phyloP scores from a whole-genome alignment of 2,329 filamentous ascomycete species.

The Aspergillus sp. region DNA sequence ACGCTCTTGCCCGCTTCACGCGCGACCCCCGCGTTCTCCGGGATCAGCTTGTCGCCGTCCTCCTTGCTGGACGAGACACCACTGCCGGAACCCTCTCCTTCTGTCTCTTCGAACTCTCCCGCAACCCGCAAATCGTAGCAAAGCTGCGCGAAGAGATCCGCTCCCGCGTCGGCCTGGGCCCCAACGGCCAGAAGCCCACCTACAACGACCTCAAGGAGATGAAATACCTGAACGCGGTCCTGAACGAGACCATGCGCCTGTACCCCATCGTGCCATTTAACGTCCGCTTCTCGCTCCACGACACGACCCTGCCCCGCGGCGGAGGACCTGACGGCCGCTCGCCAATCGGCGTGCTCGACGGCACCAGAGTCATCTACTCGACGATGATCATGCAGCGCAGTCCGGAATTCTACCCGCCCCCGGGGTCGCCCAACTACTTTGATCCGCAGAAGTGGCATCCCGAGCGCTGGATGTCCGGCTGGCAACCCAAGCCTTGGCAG shows the following conservation, averaged over 20 bases:
- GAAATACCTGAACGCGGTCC: constrained; percentile 70
- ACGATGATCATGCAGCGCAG: constrained; percentile 54
- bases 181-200: constrained; percentile 51
- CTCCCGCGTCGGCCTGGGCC: constrained; percentile 61
- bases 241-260: constrained; percentile 75
- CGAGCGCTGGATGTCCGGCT: constrained; percentile 50
- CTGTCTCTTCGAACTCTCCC: constrained; percentile 77
- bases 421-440: constrained; percentile 35
- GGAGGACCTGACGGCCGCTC: constrained; percentile 48
- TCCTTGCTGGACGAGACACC: constrained; percentile 80
- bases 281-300: constrained; percentile 66
- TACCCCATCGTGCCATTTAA: constrained; percentile 81
- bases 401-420: constrained; percentile 48
- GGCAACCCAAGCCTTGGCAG: constrained; percentile 55
- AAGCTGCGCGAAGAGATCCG: constrained; percentile 74
- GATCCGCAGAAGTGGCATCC: constrained; percentile 48
- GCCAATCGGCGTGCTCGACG: constrained; percentile 48
- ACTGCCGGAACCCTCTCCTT: constrained; percentile 80
- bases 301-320: constrained; percentile 73
- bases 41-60: constrained; percentile 78
- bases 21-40: constrained; percentile 64
- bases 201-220: constrained; percentile 84
- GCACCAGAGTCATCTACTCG: constrained; percentile 51
- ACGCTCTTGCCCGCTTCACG: constrained; percentile 79
- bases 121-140: constrained; percentile 64